Conservation (phyloP, 2,329 filamentous ascomycete genomes). For the Leptographium lundbergii region DNA sequence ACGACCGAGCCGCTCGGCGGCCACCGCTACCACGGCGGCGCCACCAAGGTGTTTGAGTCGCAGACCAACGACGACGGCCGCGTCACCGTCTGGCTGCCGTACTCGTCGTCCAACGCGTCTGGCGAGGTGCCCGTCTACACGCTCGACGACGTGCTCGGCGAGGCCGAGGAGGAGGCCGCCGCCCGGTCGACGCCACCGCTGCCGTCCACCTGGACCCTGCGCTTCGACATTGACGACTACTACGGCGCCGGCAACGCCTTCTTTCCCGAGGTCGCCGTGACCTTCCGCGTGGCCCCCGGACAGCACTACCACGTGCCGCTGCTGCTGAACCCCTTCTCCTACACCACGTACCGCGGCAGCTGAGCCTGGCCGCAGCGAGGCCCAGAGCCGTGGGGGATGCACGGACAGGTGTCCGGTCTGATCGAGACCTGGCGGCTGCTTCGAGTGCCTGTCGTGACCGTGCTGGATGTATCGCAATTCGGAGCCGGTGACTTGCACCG, state of each 20-base stretch:
- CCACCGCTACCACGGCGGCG: slow-evolving; percentile 20
- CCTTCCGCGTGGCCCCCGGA: slow-evolving; percentile 35
- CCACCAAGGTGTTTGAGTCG: slow-evolving; percentile 45
- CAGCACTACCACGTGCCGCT: slow-evolving; percentile 73
- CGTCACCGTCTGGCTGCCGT: slow-evolving; percentile 55
- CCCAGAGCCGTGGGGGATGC: too few species aligned
- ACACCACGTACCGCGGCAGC: slow-evolving; percentile 70
- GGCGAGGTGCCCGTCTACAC: slow-evolving; percentile 47
- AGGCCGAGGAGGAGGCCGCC: slow-evolving; percentile 19
- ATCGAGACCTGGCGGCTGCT: too few species aligned
- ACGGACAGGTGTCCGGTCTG: too few species aligned
- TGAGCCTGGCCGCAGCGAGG: slow-evolving; percentile 23
- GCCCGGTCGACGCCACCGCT: slow-evolving; percentile 3
- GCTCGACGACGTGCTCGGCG: slow-evolving; percentile 40
- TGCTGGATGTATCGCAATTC: too few species aligned
- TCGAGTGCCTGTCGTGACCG: too few species aligned
- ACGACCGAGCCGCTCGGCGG: slow-evolving; percentile 4
- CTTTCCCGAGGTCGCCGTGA: slow-evolving; percentile 46
- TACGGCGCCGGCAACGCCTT: slow-evolving; percentile 50
- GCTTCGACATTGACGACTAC: slow-evolving; percentile 61
- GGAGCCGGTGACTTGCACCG: too few species aligned
- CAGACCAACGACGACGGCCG: slow-evolving; percentile 66
- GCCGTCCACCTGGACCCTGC: slow-evolving; percentile 50
- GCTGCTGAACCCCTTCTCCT: slow-evolving; percentile 65
- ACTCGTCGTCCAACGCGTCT: slow-evolving; percentile 33